These are phyloP conservation scores for Oryza officinalis DNA, from an alignment of 176 grass and related monocot species.

Conservation along the genomic window DNA sequence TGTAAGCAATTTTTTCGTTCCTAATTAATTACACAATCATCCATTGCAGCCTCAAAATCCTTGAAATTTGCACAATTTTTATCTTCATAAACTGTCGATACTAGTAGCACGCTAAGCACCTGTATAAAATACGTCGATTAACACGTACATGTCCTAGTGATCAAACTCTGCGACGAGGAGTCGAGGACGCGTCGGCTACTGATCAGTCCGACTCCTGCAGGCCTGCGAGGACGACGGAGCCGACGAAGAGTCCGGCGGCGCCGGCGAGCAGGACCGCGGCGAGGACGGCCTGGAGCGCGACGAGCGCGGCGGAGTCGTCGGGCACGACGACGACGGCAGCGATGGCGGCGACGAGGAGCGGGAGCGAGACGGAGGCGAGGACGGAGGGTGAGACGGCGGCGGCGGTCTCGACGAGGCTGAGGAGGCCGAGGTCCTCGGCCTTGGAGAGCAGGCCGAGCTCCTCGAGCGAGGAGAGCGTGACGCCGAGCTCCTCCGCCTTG, in stretches of 20 bases:
- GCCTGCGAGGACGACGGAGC: slow-evolving; percentile 74
- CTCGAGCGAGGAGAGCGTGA: slow-evolving; percentile 91
- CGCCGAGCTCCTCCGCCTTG: slow-evolving; percentile 83
- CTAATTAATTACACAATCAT: too few relatives aligned
- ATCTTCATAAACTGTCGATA: not conserved
- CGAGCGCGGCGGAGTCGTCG: slow-evolving; percentile 78
- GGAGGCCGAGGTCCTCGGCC: slow-evolving; percentile 89
- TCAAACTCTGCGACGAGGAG: not conserved
- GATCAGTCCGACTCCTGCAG: slow-evolving; percentile 74
- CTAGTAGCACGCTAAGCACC: not conserved
- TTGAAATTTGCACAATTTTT: too few relatives aligned
- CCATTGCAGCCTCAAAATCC: too few relatives aligned
- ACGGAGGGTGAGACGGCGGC: slow-evolving; percentile 62
- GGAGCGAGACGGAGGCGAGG: slow-evolving; percentile 85
- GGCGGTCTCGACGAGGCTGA: slow-evolving; percentile 84
- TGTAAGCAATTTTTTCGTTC: too few relatives aligned
- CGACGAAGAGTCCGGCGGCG: slow-evolving; percentile 71
- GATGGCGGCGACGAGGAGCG: slow-evolving; percentile 74
- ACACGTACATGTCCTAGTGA: not conserved
- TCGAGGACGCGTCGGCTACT: not conserved
- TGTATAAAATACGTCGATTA: not conserved
- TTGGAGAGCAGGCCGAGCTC: slow-evolving; percentile 72
- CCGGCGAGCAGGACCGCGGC: slow-evolving; percentile 50
- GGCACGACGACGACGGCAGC: slow-evolving; percentile 70
- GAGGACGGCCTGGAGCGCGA: slow-evolving; percentile 53